These are phyloP conservation scores for Fusarium sp. DNA, from an alignment of 2,329 filamentous ascomycete genomes.

Conservation along the genomic window DNA sequence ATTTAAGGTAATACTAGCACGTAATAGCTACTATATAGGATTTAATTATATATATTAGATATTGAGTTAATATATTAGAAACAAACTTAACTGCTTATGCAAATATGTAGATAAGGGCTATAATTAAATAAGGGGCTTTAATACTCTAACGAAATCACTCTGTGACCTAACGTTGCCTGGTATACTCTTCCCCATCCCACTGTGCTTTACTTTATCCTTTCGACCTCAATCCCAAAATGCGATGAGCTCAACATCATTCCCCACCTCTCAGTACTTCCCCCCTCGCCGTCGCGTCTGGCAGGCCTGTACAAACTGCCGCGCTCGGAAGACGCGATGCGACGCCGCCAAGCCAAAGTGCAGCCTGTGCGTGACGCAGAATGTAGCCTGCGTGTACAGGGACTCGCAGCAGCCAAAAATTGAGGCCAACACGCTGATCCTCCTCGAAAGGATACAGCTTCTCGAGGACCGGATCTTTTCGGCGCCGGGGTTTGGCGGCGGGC, in stretches of 20 bases:
- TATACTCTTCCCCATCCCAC: no score
- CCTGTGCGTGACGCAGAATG: conserved; percentile 42
- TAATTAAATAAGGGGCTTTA: no score
- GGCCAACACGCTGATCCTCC: conserved; percentile 43
- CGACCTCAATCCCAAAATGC: neutral
- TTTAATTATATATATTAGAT: no score
- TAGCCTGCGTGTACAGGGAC: conserved; percentile 47
- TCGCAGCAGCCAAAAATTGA: conserved; percentile 45
- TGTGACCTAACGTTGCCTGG: no score
- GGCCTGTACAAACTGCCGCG: conserved; percentile 46
- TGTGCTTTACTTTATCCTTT: neutral
- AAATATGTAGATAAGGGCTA: no score
- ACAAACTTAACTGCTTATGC: no score
- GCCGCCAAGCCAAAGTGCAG: conserved; percentile 45
- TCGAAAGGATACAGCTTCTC: conserved; percentile 46
- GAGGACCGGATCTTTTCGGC: conserved; percentile 42
- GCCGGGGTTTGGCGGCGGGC: neutral
- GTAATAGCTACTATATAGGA: no score
- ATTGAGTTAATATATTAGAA: no score
- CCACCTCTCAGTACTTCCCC: conserved; percentile 15
- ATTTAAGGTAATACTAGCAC: no score
- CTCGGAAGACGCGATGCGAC: conserved; percentile 48
- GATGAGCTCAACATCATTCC: neutral
- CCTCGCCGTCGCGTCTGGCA: conserved; percentile 30
- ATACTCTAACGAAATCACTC: no score